A percentile compares a stretch with the other conserved stretches of the same genome.
Conservation (phyloP, 2,329 filamentous ascomycete species). For the Penicillium sp. region DNA sequence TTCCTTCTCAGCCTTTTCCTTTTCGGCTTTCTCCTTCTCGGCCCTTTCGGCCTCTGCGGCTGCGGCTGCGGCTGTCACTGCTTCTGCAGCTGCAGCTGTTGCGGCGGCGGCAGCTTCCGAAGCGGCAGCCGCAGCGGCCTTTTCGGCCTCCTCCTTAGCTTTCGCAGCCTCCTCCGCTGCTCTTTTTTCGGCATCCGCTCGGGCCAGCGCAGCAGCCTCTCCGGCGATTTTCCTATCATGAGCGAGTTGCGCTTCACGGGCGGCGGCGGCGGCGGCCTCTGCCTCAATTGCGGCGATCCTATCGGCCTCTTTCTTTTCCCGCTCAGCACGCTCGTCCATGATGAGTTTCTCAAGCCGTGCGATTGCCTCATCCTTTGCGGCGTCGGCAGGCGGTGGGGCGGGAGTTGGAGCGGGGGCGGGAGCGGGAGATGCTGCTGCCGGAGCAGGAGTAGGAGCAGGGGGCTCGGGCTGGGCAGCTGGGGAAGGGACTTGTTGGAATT, state of each 20-base stretch:
- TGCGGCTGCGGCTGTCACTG: constrained; percentile 38
- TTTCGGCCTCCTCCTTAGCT: constrained; percentile 50
- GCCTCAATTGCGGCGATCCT: constrained; percentile 54
- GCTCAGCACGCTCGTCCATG: constrained; percentile 47
- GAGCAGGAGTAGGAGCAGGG: constrained; percentile 24
- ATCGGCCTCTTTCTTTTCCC: constrained; percentile 45
- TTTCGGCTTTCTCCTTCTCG: background rate
- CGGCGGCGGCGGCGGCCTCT: constrained; percentile 49
- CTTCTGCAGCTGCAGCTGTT: constrained; percentile 41
- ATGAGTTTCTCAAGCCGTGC: constrained; percentile 65
- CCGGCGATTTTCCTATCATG: constrained; percentile 49
- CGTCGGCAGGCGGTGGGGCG: constrained; percentile 40
- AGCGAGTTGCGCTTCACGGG: constrained; percentile 41
- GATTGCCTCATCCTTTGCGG: constrained; percentile 61
- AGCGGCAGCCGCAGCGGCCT: constrained; percentile 44
- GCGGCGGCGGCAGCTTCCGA: constrained; percentile 45
- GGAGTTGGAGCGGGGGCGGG: constrained; percentile 11
- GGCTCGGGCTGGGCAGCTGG: constrained; percentile 33
- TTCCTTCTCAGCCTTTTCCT: too few species aligned
- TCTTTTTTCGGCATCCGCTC: constrained; percentile 52
- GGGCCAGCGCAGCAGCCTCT: constrained; percentile 52
- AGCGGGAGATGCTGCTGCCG: constrained; percentile 3
- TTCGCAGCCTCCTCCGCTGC: constrained; percentile 54
- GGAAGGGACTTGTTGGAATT: constrained; percentile 41
- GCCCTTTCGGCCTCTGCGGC: constrained; percentile 36